These are phyloP conservation scores for Taphrina pruni DNA, from an alignment of 1,139 yeast species.

Conservation along the genomic window DNA sequence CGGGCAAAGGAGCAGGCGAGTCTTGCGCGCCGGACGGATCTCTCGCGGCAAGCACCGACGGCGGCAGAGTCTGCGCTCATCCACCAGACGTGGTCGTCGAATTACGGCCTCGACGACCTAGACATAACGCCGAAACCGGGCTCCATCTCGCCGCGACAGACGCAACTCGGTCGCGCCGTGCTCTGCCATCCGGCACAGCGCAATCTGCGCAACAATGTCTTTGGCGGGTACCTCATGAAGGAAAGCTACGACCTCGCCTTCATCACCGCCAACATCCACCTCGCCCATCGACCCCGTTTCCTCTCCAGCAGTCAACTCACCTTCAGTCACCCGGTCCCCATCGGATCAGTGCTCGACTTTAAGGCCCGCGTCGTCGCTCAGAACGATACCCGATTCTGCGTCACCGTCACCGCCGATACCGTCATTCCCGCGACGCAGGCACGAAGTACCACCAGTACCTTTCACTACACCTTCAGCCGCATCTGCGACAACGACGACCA, in stretches of 20 bases:
- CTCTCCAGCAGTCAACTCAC: constrained; percentile 32
- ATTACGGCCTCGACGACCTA: constrained; percentile 30
- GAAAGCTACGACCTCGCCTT: constrained; percentile 36
- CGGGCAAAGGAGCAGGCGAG: constrained; percentile 27
- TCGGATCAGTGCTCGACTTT: constrained; percentile 39
- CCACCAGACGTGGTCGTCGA: constrained; percentile 35
- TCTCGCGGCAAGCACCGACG: constrained; percentile 34
- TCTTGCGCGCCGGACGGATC: constrained; percentile 22
- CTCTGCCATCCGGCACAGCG: constrained; percentile 38
- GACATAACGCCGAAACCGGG: constrained; percentile 19
- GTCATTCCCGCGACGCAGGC: constrained; percentile 18
- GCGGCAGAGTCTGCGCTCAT: constrained; percentile 31
- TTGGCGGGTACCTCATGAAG: constrained; percentile 40
- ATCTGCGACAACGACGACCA: not conserved
- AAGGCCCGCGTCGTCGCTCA: constrained; percentile 29
- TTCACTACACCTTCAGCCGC: constrained; percentile 36
- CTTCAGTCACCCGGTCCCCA: constrained; percentile 39
- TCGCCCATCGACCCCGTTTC: constrained; percentile 36
- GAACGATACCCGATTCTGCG: constrained; percentile 28
- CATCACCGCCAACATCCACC: constrained; percentile 36
- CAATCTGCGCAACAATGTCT: constrained; percentile 32
- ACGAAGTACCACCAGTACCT: constrained; percentile 33
- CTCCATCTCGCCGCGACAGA: constrained; percentile 35
- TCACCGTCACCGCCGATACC: constrained; percentile 39
- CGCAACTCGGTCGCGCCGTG: constrained; percentile 32